Evolutionary conservation across 2,329 filamentous ascomycete species (phyloP).

Genomic region (Ceratocystis albifundus): DNA sequence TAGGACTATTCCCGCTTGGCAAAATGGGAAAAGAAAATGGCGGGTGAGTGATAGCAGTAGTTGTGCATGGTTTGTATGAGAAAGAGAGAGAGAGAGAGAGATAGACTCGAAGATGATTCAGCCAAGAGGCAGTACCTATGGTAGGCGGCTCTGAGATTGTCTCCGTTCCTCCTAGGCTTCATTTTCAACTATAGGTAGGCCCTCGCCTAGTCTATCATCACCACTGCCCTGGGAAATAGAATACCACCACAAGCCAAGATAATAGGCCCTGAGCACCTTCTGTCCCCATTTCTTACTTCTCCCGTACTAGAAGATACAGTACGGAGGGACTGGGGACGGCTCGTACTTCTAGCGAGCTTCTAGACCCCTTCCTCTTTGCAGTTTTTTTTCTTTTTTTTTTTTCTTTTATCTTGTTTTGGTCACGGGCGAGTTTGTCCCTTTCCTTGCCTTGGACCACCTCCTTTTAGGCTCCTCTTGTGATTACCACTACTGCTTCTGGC

Average conservation of each 20-base stretch:
- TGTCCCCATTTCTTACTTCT: background rate
- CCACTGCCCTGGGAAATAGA: background rate
- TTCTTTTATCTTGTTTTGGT: background rate
- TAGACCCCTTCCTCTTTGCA: conserved; percentile 8
- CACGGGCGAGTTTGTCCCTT: background rate
- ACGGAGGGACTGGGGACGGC: background rate
- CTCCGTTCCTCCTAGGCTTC: background rate
- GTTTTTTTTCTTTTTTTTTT: no score
- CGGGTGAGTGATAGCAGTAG: background rate
- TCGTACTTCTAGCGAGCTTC: conserved; percentile 8
- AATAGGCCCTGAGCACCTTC: background rate
- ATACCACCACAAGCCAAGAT: background rate
- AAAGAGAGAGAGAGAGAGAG: background rate
- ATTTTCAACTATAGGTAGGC: background rate
- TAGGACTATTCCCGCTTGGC: no score
- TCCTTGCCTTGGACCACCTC: background rate
- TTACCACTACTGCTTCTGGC: background rate
- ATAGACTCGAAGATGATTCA: background rate
- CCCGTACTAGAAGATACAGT: background rate
- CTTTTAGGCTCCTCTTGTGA: background rate
- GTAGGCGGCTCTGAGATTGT: background rate
- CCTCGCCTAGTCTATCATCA: background rate
- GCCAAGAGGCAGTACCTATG: background rate
- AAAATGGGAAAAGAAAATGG: no score
- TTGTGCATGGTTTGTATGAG: background rate